Base-by-base conservation (phyloP, 2,329 filamentous ascomycete species). In the Orbilia ellipsospora region DNA sequence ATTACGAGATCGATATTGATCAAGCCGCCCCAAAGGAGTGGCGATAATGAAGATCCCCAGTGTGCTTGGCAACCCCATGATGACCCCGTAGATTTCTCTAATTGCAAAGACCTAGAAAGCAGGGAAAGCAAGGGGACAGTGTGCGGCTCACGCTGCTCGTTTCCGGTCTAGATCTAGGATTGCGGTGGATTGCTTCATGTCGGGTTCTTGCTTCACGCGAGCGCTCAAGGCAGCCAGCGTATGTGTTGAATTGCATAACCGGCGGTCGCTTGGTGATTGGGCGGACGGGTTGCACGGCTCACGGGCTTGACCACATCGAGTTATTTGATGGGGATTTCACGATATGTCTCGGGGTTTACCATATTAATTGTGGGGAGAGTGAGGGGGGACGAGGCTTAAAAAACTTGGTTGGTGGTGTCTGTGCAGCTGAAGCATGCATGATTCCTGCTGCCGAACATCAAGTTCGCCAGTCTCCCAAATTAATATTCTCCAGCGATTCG, bases 241-340 rank as follows among this genome's bases (percentile, higher is more conserved):
- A 6, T 36, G 31, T 36, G 31, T 36, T 36, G 31, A 36, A 36
- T 36, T 36, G 44, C 44, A 48, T 15, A 48, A 10, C 44, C 31
- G 44, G 44, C 44, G 44, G 44, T 48, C 44, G 44, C 44, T 48
- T 48, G 44, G 16, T 45, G 42, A 45, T 45, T 45, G 42, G 42
- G 28, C 28, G 7, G 28, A 31, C 28, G 42, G 12, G 42, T 16
- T 45, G 3, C 13, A 48, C 44, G 44, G 16, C 44, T 48, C 16
- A 12, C 44, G 44, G 44, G 44, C 13, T 18, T 48, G 13, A n/a
- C 44, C 44, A n/a, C 44, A 18, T 48, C 16, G 15, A 48, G 44
- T 48, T 48, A 48, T 48, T n/a, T n/a, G 16, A 48, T 48, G 7
- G 16, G 44, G 16, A 36, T 36, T 36, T 36, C 10, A 36, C 31